Conservation (phyloP, 805 yeast species). For the Isabelozyma rhagii region DNA sequence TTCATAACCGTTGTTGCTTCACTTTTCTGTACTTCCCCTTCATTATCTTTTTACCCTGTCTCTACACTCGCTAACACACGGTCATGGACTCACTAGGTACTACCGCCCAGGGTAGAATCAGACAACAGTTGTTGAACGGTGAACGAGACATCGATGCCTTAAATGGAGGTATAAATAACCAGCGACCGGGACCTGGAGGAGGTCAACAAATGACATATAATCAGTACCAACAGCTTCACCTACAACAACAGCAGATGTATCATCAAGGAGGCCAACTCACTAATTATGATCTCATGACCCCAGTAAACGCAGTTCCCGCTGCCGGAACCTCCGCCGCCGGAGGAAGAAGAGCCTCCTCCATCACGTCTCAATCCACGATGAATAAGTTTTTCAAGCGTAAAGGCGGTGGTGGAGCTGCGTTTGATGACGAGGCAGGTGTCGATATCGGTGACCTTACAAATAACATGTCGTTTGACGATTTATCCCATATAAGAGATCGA, state of each 20-base stretch:
- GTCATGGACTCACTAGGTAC: background rate
- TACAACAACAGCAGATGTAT: background rate
- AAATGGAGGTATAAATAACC: constrained; percentile 10
- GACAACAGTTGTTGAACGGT: constrained; percentile 32
- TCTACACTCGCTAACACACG: background rate
- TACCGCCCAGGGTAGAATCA: constrained; percentile 18
- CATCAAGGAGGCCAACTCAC: constrained; percentile 1
- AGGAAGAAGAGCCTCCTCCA: constrained; percentile 33
- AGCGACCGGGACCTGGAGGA: constrained; percentile 1
- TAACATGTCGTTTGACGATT: constrained; percentile 58
- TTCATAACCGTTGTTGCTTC: background rate
- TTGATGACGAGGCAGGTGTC: constrained; percentile 37
- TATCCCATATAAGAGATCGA: constrained; percentile 60
- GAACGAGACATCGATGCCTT: constrained; percentile 23
- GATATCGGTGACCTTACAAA: constrained; percentile 33
- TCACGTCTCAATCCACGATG: constrained; percentile 38
- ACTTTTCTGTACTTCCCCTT: background rate
- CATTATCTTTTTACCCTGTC: background rate
- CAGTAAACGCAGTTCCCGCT: constrained; percentile 10
- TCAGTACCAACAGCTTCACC: constrained; percentile 6
- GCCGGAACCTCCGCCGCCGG: constrained; percentile 3
- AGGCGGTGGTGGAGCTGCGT: constrained; percentile 19
- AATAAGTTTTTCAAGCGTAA: constrained; percentile 42
- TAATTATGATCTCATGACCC: constrained; percentile 27
- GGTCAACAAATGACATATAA: background rate